Evolutionary conservation across 768 basidiomycete genomes (phyloP), one percentile per base, ranked within the genome.

Genomic region (Boletus rubroflammeus): DNA sequence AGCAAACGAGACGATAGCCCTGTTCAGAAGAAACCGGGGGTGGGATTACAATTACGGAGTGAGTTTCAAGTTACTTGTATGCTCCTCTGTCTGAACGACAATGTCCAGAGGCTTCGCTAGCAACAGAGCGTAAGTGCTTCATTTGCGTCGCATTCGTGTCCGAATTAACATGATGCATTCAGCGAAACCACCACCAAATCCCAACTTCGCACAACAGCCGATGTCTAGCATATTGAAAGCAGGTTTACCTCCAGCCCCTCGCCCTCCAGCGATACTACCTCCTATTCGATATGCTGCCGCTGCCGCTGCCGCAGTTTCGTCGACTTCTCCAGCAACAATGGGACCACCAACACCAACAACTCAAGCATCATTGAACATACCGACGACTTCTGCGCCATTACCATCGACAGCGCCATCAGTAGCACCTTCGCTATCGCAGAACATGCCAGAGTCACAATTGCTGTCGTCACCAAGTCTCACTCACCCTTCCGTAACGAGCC

Each of bases 201-300:
- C 86, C 49, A 93, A 90, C 65, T 91, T 93, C 70, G 77, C 81
- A 2, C 84, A 88, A 55, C 89, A 91, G 62, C 88, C 92, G 1
- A 84, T 83, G 80, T 72, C 82, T 29, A 79, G 78, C 54, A 88
- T 93, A 60, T 73, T 94, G 60, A 93, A 93, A 71, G 81, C 82
- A 32, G 81, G 84, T 21, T 69, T 90, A n/a, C 81, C 80, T 21
- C 68, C 81, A 59, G 76, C 81, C 51, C 79, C 77, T 55, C 81
- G 78, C 50, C 79, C 66, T 31, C 68, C 81, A 60, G 77, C 77
- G 31, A 68, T 78, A 21, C 70, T 91, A 53, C 88, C 92, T 41
- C 88, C 93, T 13, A 90, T 95, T 66, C 80, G 89, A 47, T 97
- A 97, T 67, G 88, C 96, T 31, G 83, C 92, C n/a, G 93, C 93